Percentiles rank a stretch among this genome's conserved stretches.
Conservation (phyloP, 106 monocot species). For the Dendrobium catenatum region DNA sequence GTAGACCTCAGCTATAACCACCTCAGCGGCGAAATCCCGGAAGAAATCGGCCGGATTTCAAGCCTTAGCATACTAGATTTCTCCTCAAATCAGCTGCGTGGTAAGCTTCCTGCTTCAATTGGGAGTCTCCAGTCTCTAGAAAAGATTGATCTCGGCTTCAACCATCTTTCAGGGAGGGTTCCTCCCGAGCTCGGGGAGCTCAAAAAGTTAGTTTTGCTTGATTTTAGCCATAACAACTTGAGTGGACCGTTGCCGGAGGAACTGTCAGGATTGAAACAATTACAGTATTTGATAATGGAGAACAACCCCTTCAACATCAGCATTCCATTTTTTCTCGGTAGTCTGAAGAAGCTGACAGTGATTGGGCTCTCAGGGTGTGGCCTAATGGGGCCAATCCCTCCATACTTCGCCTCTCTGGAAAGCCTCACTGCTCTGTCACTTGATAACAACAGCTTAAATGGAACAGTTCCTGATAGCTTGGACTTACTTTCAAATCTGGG, state of each 20-base stretch:
- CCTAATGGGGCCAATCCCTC: conserved; percentile 36
- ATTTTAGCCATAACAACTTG: conserved; percentile 47
- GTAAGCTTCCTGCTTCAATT: conserved; percentile 32
- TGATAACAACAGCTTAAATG: conserved; percentile 51
- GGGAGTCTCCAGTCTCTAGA: conserved; percentile 29
- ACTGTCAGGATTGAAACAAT: conserved; percentile 21
- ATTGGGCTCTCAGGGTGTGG: conserved; percentile 51
- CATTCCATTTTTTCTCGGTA: conserved; percentile 34
- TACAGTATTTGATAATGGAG: conserved; percentile 54
- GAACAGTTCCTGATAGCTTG: conserved; percentile 39
- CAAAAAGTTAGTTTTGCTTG: conserved; percentile 39
- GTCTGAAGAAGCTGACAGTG: conserved; percentile 28
- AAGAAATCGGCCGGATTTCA: conserved; percentile 28
- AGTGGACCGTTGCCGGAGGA: conserved; percentile 41
- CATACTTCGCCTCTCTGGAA: conserved; percentile 14
- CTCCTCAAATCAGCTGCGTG: conserved; percentile 40
- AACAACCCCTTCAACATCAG: conserved; percentile 35
- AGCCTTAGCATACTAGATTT: conserved; percentile 54
- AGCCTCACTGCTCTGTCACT: conserved; percentile 41
- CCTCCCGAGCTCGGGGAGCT: conserved; percentile 31
- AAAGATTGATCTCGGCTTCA: conserved; percentile 59
- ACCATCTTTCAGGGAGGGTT: conserved; percentile 33
- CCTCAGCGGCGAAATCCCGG: conserved; percentile 36
- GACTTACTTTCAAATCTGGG: conserved; percentile 33
- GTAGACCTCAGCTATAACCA: conserved; percentile 66